Evolutionary conservation across 768 basidiomycete species (phyloP), one percentile per base, ranked within the genome.

Genomic region (Dioszegia crocea): DNA sequence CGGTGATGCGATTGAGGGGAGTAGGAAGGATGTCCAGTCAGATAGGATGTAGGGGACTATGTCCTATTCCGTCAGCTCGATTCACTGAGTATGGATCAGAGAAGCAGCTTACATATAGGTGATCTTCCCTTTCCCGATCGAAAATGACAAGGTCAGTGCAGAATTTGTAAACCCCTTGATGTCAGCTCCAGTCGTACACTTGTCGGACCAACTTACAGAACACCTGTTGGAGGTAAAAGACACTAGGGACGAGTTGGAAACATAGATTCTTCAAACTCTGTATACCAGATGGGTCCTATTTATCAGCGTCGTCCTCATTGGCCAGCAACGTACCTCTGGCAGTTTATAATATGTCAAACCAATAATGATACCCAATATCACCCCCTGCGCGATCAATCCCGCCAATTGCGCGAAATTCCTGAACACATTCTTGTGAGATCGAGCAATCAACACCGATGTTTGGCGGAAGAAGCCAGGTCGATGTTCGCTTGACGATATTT

Each of bases 91-190:
- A 17, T 19, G 6, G 38, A 26, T 46, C 6, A 3, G 29, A 23
- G n/a, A n/a, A 29, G 3, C 12, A 31, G 50, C 71, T 46, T 27
- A 70, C 68, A 38, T 70, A 70, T 29, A 73, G 61, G 24, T 65
- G 59, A 52, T 73, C 71, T 57, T 81, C 81, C 24, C 76, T 74
- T 56, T 82, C 81, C 8, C 81, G 75, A 61, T 82, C 81, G 47
- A 82, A 82, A 49, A 81, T 77, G 51, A 79, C 69, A 33, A 80
- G 73, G 33, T 74, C 68, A 39, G 71, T 68, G 62, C 77, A 79
- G 65, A 73, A 74, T 31, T 70, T 73, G 65, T 73, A 79, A 58
- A 80, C 74, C 71, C 71, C 68, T 66, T 16, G 14, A 47, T 16
- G 24, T 48, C 46, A 57, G 55, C 48, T 21, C 14, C 14, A 45